Evolutionary conservation across 306 rosid genomes (phyloP).

Genomic region (Glycine latifolia): DNA sequence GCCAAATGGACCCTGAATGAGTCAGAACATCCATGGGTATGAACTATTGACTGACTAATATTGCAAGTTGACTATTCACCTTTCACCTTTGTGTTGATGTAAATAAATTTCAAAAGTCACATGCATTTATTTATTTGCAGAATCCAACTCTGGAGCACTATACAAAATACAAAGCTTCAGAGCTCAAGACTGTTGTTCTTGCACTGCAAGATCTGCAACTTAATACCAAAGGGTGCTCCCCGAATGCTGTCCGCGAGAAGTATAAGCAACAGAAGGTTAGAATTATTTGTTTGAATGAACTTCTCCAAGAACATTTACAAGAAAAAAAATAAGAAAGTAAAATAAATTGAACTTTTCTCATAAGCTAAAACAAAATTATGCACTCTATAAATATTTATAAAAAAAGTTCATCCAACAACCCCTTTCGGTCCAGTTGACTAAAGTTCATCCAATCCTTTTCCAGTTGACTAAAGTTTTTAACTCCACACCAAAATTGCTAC

Average conservation of each 20-base stretch:
- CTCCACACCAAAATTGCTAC: background rate
- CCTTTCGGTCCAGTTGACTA: no score
- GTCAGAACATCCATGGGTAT: conserved; percentile 86
- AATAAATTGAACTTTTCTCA: background rate
- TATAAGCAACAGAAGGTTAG: conserved; percentile 71
- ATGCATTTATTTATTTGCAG: conserved; percentile 52
- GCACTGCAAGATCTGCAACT: conserved; percentile 75
- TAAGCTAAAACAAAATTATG: background rate
- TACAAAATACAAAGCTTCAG: conserved; percentile 68
- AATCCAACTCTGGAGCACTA: conserved; percentile 75
- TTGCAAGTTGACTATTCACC: background rate
- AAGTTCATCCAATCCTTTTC: background rate
- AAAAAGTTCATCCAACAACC: no score
- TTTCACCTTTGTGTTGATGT: background rate
- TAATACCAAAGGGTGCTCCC: conserved; percentile 61
- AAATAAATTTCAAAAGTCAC: conserved; percentile 21
- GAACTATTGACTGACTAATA: conserved; percentile 7
- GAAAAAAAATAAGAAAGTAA: background rate
- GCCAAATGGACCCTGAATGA: conserved; percentile 84
- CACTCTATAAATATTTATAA: no score
- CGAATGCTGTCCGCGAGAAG: conserved; percentile 73
- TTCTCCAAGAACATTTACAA: background rate
- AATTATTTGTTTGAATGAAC: background rate
- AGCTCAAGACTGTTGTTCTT: conserved; percentile 69
- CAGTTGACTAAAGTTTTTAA: background rate